Conservation (phyloP, 495 filamentous ascomycete genomes). For the Astrothelium macrocarpum region DNA sequence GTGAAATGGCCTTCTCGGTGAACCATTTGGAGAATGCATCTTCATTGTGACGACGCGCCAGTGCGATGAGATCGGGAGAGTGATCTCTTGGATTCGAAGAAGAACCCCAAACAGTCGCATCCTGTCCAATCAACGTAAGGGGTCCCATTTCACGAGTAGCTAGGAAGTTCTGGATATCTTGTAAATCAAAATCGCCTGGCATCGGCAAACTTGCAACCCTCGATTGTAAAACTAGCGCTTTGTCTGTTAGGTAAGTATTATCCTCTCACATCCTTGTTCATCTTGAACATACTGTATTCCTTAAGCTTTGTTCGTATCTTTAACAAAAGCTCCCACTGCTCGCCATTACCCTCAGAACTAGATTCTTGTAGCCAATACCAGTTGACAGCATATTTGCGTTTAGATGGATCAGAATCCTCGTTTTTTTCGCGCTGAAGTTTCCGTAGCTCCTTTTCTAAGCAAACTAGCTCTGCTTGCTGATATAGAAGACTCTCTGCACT, state of each 20-base stretch:
- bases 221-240: constrained; percentile 13
- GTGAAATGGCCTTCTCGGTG: constrained; percentile 4
- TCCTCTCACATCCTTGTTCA: not conserved
- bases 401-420: not conserved
- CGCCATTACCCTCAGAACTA: not conserved
- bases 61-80: constrained; percentile 1
- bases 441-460: constrained; percentile 19
- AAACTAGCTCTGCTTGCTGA: constrained; percentile 24
- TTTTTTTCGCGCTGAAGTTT: constrained; percentile 12
- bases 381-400: not conserved
- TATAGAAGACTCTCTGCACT: constrained; percentile 27
- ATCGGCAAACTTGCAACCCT: not conserved
- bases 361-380: constrained; percentile 8
- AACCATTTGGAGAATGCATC: constrained; percentile 8
- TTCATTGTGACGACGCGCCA: constrained; percentile 2
- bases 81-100: not conserved
- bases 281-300: constrained; percentile 15
- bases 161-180: constrained; percentile 9
- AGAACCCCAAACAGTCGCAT: constrained; percentile 7
- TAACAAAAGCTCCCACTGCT: constrained; percentile 9
- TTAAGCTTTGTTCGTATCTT: constrained; percentile 11
- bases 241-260: constrained; percentile 8
- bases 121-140: not conserved
- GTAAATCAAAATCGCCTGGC: constrained; percentile 6
- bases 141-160: constrained; percentile 9